phyloP scores from a whole-genome alignment of 163 green algal genomes.

The Scenedesmus sp. region DNA sequence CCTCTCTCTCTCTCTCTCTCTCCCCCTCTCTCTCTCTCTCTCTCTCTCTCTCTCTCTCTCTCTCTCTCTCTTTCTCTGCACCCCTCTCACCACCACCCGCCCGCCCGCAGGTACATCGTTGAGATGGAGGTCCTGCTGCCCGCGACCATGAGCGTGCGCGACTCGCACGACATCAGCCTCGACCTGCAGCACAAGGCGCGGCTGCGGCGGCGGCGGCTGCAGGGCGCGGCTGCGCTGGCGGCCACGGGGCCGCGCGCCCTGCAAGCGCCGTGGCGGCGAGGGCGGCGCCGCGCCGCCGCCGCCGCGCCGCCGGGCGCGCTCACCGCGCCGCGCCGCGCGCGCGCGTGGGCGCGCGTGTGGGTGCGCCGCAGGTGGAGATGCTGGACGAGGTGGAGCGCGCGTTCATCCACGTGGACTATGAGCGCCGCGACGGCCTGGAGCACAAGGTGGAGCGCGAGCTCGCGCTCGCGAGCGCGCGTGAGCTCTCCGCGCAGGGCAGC shows the following conservation, averaged over 20 bases:
- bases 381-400: constrained; percentile 75
- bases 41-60: constrained; percentile 30
- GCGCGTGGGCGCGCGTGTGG: no score
- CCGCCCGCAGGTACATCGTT: constrained; percentile 54
- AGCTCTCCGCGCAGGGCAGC: background rate
- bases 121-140: constrained; percentile 80
- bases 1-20: background rate
- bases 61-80: no score
- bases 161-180: constrained; percentile 76
- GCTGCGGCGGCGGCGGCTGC: no score
- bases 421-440: constrained; percentile 26
- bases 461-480: background rate
- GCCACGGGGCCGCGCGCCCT: no score
- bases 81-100: no score
- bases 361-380: constrained; percentile 69
- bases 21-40: constrained; percentile 8
- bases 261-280: no score
- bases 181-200: constrained; percentile 73
- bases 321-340: background rate
- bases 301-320: no score
- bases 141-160: constrained; percentile 60
- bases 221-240: background rate
- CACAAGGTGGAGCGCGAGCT: constrained; percentile 37
- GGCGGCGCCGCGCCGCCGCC: no score
- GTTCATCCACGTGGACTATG: constrained; percentile 83